Evolutionary conservation across 176 grass and related monocot species (phyloP), one percentile per base, ranked within the genome.

Genomic region (Aegilops bicornis): DNA sequence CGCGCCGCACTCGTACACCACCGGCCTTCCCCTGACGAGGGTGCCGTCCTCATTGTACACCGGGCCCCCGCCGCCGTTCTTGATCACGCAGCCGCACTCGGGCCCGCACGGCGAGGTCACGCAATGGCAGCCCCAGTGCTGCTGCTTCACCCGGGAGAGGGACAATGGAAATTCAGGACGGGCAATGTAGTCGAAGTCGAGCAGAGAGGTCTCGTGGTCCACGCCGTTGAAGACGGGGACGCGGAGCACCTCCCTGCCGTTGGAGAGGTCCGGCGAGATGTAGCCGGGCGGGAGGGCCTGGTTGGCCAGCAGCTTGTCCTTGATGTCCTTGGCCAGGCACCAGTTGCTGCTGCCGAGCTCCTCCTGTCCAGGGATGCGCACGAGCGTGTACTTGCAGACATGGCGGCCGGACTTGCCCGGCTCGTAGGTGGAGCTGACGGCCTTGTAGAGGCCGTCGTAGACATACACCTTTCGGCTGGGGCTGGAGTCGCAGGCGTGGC

Each of bases 401-500:
- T 86, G 42, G 8, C 54, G 91, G 39, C 96, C 96, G 1, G 96
- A 95, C 59, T 92, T 94, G 37, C 93, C 90, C 0, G 80, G 69
- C 62, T 91, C 82, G 69, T 56, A 87, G 66, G 87, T 79, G 86
- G 73, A 95, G 24, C 39, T 58, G 48, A 92, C 47, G 27, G 94
- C 93, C 84, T 71, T 90, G 84, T 92, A 98, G 64, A 98, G 94
- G 64, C 96, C 96, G 52, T 98, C 93, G 35, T 98, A 98, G 86
- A 94, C 90, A 27, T 98, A 98, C 19, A 91, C 67, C 76, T 82
- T 91, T 30, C 73, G 63, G 47, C 62, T 80, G 54, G 96, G 91
- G 58, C 77, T 84, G 58, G 23, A 17, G 3, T 89, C 84, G 30
- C 72, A 71, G 81, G 43, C 37, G 84, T 88, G 69, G 63, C 91